Evolutionary conservation across 768 basidiomycete species (phyloP).

Genomic region (Lepiota subincarnata): DNA sequence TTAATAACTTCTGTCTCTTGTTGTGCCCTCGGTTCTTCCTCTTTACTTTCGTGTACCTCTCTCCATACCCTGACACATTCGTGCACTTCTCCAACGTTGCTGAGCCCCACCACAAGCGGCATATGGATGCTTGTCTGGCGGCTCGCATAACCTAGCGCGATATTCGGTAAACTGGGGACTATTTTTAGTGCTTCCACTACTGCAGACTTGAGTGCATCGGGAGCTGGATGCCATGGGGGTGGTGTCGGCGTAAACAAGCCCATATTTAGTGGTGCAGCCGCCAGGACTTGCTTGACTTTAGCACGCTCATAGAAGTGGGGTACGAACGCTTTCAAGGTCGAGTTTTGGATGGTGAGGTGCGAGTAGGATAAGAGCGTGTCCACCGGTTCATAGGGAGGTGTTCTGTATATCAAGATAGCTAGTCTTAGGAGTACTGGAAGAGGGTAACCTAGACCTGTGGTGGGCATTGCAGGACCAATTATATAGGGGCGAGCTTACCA

Average conservation of each 20-base stretch:
- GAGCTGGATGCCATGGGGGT: conserved; percentile 78
- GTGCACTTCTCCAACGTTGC: conserved; percentile 70
- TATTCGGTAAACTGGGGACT: conserved; percentile 46
- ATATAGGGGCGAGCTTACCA: conserved; percentile 38
- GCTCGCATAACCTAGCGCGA: conserved; percentile 75
- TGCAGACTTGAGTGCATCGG: conserved; percentile 42
- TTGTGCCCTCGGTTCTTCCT: conserved; percentile 29
- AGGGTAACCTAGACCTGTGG: conserved; percentile 56
- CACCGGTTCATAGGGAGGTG: conserved; percentile 62
- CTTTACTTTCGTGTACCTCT: conserved; percentile 40
- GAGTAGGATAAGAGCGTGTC: conserved; percentile 81
- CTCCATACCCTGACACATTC: conserved; percentile 67
- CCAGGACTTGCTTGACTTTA: conserved; percentile 59
- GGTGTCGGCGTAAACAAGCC: conserved; percentile 57
- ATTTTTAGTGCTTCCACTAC: conserved; percentile 33
- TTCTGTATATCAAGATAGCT: conserved; percentile 67
- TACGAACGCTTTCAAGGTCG: conserved; percentile 52
- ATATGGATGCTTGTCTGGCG: conserved; percentile 41
- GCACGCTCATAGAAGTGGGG: conserved; percentile 58
- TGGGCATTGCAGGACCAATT: not conserved
- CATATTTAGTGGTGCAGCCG: conserved; percentile 86
- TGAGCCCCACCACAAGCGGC: conserved; percentile 72
- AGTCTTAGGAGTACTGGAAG: conserved; percentile 82
- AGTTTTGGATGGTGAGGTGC: conserved; percentile 75
- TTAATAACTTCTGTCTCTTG: conserved; percentile 42